These are phyloP conservation scores for Effrenium voratum DNA, from an alignment of 73 alveolate genomes.

Conservation along the genomic window DNA sequence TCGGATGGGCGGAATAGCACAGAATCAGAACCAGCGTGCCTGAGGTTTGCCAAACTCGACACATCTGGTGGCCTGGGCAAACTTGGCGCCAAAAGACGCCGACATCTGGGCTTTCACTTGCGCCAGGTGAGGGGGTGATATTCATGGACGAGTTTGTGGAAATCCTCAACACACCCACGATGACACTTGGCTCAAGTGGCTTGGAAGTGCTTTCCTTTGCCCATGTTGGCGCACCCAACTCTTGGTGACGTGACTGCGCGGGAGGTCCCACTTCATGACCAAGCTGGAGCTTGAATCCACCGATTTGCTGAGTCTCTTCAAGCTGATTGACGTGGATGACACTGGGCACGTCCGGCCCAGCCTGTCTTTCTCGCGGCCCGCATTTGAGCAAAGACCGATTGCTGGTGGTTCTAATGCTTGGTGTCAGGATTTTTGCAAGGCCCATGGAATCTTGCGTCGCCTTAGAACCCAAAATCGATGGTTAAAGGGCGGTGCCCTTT, in stretches of 20 bases:
- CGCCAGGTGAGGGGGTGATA: constrained; percentile 63
- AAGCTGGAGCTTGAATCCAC: constrained; percentile 83
- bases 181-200: not conserved
- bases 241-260: not conserved
- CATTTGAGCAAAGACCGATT: not conserved
- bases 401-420: not conserved
- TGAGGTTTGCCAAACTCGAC: constrained; percentile 72
- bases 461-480: too few relatives aligned
- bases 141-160: constrained; percentile 84
- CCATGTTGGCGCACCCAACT: not conserved
- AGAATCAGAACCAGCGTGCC: too few relatives aligned
- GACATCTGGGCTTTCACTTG: too few relatives aligned
- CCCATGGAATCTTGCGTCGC: too few relatives aligned
- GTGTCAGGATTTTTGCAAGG: not conserved
- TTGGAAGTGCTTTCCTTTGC: too few relatives aligned
- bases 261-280: constrained; percentile 83
- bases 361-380: not conserved
- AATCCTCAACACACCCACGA: constrained; percentile 86
- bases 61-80: constrained; percentile 46
- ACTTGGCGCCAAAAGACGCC: not conserved
- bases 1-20: too few relatives aligned
- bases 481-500: too few relatives aligned
- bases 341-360: constrained; percentile 41
- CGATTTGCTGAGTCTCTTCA: constrained; percentile 75
- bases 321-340: constrained; percentile 84